These are phyloP conservation scores for Rubus parviflorus DNA, from an alignment of 306 rosid species.

Conservation along the genomic window DNA sequence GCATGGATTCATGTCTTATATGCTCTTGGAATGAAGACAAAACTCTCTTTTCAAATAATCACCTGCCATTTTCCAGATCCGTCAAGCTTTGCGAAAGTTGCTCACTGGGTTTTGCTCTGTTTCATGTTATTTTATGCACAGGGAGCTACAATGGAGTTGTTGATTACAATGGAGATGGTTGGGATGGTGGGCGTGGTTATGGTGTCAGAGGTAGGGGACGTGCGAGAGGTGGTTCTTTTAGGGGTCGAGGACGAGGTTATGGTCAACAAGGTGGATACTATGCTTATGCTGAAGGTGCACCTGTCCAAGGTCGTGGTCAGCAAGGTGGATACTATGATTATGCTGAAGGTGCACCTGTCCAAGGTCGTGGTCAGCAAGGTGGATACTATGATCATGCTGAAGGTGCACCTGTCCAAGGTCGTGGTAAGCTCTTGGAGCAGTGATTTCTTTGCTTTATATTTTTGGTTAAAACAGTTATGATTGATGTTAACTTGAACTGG, in stretches of 20 bases:
- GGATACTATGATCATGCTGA: slow-evolving; percentile 66
- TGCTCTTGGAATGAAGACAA: neutral
- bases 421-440: slow-evolving; percentile 46
- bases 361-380: slow-evolving; percentile 46
- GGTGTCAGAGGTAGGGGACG: slow-evolving; percentile 82
- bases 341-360: slow-evolving; percentile 33
- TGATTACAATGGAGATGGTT: slow-evolving; percentile 70
- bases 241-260: slow-evolving; percentile 67
- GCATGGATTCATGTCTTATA: neutral
- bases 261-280: slow-evolving; percentile 49
- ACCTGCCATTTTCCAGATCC: neutral
- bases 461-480: neutral
- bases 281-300: slow-evolving; percentile 62
- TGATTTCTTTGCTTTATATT: neutral
- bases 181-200: slow-evolving; percentile 73
- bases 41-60: neutral
- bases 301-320: slow-evolving; percentile 50
- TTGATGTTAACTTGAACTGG: neutral
- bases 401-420: slow-evolving; percentile 57
- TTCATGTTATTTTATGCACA: slow-evolving; percentile 17
- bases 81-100: neutral
- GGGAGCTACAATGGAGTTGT: slow-evolving; percentile 66
- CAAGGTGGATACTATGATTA: slow-evolving; percentile 51
- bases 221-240: slow-evolving; percentile 50
- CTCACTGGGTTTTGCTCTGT: slow-evolving; percentile 8